A percentile compares a stretch with the other conserved stretches of the same genome.
phyloP scores from a whole-genome alignment of 2,329 filamentous ascomycete species.

The Phialophora expanda region DNA sequence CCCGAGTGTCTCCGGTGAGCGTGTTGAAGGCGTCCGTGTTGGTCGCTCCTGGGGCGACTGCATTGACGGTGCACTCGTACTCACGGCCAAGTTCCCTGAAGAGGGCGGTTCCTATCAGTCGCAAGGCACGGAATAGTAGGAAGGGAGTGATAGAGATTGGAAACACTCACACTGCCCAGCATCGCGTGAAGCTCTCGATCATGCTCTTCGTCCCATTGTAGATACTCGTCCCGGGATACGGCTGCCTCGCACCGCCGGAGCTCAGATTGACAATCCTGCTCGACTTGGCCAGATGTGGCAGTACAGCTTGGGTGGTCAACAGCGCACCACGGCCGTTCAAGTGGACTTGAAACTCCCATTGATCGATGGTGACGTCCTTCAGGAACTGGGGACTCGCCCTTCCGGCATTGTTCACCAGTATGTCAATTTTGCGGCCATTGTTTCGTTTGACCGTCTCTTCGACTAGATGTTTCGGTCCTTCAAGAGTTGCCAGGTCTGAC shows the following conservation, averaged over 20 bases:
- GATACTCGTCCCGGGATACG: slow-evolving; percentile 45
- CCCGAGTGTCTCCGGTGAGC: slow-evolving; percentile 8
- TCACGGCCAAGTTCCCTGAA: slow-evolving; percentile 23
- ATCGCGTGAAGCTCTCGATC: slow-evolving; percentile 55
- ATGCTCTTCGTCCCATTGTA: slow-evolving; percentile 59
- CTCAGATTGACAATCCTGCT: slow-evolving; percentile 51
- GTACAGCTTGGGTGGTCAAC: slow-evolving; percentile 46
- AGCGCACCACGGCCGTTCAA: slow-evolving; percentile 55
- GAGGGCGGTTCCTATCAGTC: not conserved
- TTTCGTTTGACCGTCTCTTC: slow-evolving; percentile 12
- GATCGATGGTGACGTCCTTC: slow-evolving; percentile 47
- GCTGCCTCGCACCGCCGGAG: slow-evolving; percentile 21
- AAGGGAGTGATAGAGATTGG: not conserved
- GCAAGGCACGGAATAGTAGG: not conserved
- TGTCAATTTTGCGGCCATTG: slow-evolving; percentile 26
- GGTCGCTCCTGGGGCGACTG: slow-evolving; percentile 16
- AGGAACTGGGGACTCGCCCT: slow-evolving; percentile 15
- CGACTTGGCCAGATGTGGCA: slow-evolving; percentile 43
- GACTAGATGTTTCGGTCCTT: slow-evolving; percentile 20
- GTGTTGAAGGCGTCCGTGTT: slow-evolving; percentile 22
- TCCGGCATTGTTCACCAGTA: slow-evolving; percentile 29
- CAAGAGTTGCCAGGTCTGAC: slow-evolving; percentile 21
- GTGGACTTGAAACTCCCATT: slow-evolving; percentile 53
- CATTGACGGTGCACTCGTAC: slow-evolving; percentile 24
- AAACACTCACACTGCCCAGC: slow-evolving; percentile 44